Conservation (phyloP, 495 filamentous ascomycete genomes). For the Choiromyces venosus region DNA sequence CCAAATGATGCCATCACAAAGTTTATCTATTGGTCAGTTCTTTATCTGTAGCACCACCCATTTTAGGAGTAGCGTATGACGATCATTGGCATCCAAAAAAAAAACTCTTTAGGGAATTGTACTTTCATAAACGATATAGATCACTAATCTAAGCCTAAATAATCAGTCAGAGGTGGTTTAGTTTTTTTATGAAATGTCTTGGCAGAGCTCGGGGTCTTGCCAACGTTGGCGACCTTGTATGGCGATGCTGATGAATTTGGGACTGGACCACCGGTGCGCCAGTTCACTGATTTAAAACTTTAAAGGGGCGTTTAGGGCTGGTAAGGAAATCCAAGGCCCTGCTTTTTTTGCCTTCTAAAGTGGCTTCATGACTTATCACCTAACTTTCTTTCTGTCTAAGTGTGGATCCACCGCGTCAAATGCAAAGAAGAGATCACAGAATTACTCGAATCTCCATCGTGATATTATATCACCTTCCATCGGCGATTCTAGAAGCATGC, state of each 20-base stretch:
- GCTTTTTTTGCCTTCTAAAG: neutral
- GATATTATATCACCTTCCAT: neutral
- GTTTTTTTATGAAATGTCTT: no score
- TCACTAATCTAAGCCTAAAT: neutral
- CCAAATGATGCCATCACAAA: neutral
- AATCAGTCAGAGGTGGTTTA: neutral
- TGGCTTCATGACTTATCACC: neutral
- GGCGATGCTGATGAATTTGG: neutral
- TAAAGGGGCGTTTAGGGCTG: neutral
- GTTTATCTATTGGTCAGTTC: slow-evolving; percentile 2
- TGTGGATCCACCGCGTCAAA: neutral
- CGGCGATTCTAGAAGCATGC: neutral
- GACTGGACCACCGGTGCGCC: neutral
- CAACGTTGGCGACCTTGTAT: neutral
- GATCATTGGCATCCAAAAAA: neutral
- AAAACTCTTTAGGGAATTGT: neutral
- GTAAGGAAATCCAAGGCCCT: neutral
- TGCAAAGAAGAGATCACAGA: neutral
- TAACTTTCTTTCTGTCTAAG: neutral
- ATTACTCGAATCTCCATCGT: neutral
- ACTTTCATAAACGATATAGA: neutral
- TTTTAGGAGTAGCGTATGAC: neutral
- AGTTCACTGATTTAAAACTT: neutral
- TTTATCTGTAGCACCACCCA: neutral
- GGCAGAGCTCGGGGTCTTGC: neutral